Conservation (phyloP, 805 yeast genomes). For the Myxozyma kluyveri region DNA sequence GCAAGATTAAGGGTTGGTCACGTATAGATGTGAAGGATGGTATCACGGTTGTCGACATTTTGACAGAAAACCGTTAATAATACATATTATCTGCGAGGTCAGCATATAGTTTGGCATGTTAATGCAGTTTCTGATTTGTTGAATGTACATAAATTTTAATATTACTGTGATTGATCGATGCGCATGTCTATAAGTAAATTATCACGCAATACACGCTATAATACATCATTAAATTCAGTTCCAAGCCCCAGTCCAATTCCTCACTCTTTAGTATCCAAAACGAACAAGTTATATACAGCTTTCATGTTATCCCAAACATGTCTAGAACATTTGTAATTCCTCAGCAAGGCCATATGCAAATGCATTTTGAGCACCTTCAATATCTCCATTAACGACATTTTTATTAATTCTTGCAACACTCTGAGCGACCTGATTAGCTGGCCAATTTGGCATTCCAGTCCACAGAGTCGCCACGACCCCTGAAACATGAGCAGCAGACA, state of each 20-base stretch:
- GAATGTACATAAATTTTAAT: too few relatives aligned
- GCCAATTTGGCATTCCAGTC: constrained; percentile 7
- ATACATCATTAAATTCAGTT: too few relatives aligned
- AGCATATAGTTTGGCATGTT: too few relatives aligned
- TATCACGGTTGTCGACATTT: constrained; percentile 21
- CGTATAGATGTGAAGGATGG: constrained; percentile 19
- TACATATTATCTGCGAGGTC: too few relatives aligned
- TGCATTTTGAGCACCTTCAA: constrained; percentile 4
- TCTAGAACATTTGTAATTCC: neutral
- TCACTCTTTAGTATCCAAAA: neutral
- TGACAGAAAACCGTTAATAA: constrained; percentile 4
- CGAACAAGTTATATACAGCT: neutral
- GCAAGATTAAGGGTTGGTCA: constrained; percentile 23
- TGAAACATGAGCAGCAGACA: constrained; percentile 96
- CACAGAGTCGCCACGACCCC: constrained; percentile 52
- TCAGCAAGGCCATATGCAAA: constrained; percentile 4
- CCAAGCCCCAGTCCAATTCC: too few relatives aligned
- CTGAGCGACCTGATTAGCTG: constrained; percentile 6
- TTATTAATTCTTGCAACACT: neutral
- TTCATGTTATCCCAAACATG: neutral
- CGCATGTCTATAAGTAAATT: too few relatives aligned
- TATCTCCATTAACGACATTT: neutral
- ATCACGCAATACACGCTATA: too few relatives aligned
- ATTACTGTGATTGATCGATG: too few relatives aligned
- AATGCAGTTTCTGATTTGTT: too few relatives aligned